Evolutionary conservation across 306 rosid genomes (phyloP).

Genomic region (Begonia loranthoides): DNA sequence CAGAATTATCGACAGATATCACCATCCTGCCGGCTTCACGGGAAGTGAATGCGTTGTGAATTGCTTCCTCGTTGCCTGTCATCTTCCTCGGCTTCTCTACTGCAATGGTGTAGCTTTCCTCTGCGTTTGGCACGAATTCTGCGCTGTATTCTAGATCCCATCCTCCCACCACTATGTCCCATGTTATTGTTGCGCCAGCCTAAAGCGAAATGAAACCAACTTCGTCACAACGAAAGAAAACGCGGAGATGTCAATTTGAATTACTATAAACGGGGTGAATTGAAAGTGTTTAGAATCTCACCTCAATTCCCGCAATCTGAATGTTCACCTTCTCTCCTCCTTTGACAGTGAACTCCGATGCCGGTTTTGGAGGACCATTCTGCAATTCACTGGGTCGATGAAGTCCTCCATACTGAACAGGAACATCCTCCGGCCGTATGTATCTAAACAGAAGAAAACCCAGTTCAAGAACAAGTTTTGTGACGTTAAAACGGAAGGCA

Average conservation of each 20-base stretch:
- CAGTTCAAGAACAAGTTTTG: conserved; percentile 4
- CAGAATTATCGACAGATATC: conserved; percentile 73
- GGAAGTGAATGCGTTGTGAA: conserved; percentile 65
- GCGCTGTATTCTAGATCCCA: conserved; percentile 97
- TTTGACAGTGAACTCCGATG: conserved; percentile 82
- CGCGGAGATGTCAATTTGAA: background rate
- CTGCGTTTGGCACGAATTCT: conserved; percentile 63
- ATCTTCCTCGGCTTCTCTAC: conserved; percentile 71
- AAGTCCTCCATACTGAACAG: conserved; percentile 92
- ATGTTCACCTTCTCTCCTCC: conserved; percentile 98
- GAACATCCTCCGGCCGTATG: conserved; percentile 85
- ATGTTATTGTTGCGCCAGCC: conserved; percentile 83
- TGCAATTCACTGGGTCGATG: conserved; percentile 48
- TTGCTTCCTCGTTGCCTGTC: conserved; percentile 53
- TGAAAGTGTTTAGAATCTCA: conserved; percentile 1
- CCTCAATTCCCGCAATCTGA: conserved; percentile 98
- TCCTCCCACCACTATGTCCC: conserved; percentile 97
- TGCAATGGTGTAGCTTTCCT: conserved; percentile 67
- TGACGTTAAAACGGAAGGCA: background rate
- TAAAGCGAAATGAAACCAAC: conserved; percentile 6
- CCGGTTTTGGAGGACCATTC: conserved; percentile 81
- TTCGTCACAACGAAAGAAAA: conserved; percentile 1
- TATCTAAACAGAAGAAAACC: conserved; percentile 33
- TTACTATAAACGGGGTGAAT: too few relatives aligned
- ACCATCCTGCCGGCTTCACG: conserved; percentile 63